Percentiles rank a stretch among this genome's conserved stretches.
phyloP scores from a whole-genome alignment of 257 asterid genomes.

The Fraxinus cuspidata region DNA sequence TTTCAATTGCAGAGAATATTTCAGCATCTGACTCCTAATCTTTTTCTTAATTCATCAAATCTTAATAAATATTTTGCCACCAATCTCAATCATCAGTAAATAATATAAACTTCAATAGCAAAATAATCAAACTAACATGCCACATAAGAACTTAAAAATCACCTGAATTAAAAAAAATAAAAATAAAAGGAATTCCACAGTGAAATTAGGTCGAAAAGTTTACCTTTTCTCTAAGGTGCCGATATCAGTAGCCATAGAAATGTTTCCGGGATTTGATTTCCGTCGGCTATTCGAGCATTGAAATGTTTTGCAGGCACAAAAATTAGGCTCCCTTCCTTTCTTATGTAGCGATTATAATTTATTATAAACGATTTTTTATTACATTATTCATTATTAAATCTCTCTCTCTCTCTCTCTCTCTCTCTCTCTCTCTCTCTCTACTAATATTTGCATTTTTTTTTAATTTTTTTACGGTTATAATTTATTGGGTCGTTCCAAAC shows the following conservation, averaged over 20 bases:
- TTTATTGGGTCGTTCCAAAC: no score
- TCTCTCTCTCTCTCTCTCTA: no score
- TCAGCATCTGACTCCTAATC: background rate
- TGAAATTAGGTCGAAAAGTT: conserved; percentile 10
- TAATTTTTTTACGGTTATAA: no score
- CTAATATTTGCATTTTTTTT: no score
- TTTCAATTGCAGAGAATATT: background rate
- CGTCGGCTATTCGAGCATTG: conserved; percentile 5
- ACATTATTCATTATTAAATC: no score
- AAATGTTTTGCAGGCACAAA: conserved; percentile 8
- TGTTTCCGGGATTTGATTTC: conserved; percentile 19
- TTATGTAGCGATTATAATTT: background rate
- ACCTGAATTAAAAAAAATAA: background rate
- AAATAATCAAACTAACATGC: background rate
- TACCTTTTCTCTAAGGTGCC: conserved; percentile 66
- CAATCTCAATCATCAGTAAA: background rate
- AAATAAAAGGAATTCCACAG: conserved; percentile 10
- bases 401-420: no score
- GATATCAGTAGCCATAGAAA: conserved; percentile 59
- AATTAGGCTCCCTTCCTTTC: conserved; percentile 23
- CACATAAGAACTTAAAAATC: background rate
- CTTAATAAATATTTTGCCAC: background rate
- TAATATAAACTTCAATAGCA: background rate
- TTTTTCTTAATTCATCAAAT: background rate
- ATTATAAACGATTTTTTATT: background rate